Conservation (phyloP, 495 filamentous ascomycete genomes). For the Cryomyces antarcticus region DNA sequence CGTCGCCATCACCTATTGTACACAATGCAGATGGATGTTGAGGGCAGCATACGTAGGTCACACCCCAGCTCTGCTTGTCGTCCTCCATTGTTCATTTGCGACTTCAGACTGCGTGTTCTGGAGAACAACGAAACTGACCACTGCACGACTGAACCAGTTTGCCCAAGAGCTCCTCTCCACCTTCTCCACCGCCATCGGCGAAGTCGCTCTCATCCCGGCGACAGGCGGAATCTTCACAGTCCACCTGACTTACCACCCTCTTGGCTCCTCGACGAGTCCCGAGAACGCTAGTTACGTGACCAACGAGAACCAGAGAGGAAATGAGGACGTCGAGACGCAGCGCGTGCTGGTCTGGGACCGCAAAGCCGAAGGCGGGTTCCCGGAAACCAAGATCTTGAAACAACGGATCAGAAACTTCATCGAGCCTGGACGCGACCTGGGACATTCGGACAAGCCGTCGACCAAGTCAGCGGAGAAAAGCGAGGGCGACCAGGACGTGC, state of each 20-base stretch:
- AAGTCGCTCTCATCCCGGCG: conserved; percentile 71
- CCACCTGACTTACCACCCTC: conserved; percentile 13
- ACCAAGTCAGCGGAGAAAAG: too few species aligned
- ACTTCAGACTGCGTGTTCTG: not conserved
- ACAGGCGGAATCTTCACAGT: conserved; percentile 74
- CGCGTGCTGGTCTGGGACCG: conserved; percentile 64
- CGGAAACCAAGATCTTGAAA: conserved; percentile 83
- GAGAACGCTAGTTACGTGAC: too few species aligned
- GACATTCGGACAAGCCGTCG: conserved; percentile 33
- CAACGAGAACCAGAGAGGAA: conserved; percentile 3
- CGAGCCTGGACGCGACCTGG: conserved; percentile 53
- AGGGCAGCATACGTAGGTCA: conserved; percentile 35
- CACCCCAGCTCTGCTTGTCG: not conserved
- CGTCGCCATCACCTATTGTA: conserved; percentile 23
- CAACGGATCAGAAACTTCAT: conserved; percentile 68
- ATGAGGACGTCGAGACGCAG: conserved; percentile 9
- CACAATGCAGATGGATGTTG: conserved; percentile 54
- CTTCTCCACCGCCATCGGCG: conserved; percentile 66
- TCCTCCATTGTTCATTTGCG: not conserved
- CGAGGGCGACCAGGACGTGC: too few species aligned
- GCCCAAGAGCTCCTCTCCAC: conserved; percentile 97
- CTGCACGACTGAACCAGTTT: conserved; percentile 31
- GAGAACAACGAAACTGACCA: not conserved
- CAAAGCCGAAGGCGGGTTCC: conserved; percentile 75
- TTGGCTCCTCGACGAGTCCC: not conserved